Evolutionary conservation across 2,329 filamentous ascomycete species (phyloP).

Genomic region (Huntiella abstrusa): DNA sequence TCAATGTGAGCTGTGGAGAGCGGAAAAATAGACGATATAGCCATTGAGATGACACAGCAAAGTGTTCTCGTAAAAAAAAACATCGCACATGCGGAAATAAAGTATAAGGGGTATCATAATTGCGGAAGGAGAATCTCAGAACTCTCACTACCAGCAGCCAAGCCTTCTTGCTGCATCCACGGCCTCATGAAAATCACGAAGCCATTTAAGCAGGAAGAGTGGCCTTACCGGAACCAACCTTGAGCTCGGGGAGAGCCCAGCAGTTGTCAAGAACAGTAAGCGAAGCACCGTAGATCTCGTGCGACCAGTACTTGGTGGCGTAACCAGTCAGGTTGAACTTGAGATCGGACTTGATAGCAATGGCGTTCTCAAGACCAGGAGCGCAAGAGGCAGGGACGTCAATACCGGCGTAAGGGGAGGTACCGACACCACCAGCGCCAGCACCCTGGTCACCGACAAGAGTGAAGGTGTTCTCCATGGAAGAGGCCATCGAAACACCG

Average conservation of each 20-base stretch:
- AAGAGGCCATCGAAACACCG: conserved; percentile 21
- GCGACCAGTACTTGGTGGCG: conserved; percentile 2
- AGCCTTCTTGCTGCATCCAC: neutral
- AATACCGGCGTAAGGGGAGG: neutral
- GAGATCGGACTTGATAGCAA: conserved; percentile 4
- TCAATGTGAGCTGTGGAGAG: neutral
- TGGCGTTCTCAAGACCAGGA: conserved; percentile 2
- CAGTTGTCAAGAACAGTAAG: conserved; percentile 2
- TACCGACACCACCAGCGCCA: neutral
- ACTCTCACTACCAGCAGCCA: neutral
- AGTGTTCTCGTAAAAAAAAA: neutral
- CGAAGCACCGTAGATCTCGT: neutral
- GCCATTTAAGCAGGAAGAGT: neutral
- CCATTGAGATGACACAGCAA: neutral
- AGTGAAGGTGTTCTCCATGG: conserved; percentile 20
- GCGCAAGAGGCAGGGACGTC: neutral
- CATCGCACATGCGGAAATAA: neutral
- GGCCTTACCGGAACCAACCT: neutral
- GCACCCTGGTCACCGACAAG: conserved; percentile 1
- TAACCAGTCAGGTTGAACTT: neutral
- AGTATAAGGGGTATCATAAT: neutral
- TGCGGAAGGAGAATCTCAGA: neutral
- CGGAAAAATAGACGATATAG: neutral
- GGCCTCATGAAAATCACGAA: neutral
- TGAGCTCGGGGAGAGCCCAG: conserved; percentile 1